phyloP scores from a whole-genome alignment of 108 stramenopile genomes.

The Schizochytrium sp. region DNA sequence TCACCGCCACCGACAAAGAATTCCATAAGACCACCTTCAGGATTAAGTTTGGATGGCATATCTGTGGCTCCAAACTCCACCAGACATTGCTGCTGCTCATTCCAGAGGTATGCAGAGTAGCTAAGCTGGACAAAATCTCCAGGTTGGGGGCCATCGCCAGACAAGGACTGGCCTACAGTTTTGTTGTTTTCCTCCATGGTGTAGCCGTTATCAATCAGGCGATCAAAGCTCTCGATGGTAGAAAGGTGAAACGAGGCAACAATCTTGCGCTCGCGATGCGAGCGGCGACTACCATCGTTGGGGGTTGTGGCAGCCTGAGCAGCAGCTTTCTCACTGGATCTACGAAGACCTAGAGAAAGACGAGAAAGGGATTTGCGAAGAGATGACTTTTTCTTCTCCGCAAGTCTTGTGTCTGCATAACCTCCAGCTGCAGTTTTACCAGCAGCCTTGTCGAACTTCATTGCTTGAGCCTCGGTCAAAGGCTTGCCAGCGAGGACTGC shows the following conservation, averaged over 20 bases:
- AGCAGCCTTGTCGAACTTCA: conserved; percentile 12
- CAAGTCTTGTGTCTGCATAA: conserved; percentile 13
- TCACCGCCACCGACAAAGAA: conserved; percentile 50
- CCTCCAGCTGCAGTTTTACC: neutral
- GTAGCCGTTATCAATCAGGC: conserved; percentile 40
- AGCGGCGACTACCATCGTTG: too few species aligned
- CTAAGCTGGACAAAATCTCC: conserved; percentile 41
- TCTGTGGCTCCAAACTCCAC: conserved; percentile 43
- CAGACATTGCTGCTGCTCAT: neutral
- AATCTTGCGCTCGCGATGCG: neutral
- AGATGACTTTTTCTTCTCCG: neutral
- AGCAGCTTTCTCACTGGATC: neutral
- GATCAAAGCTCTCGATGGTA: conserved; percentile 25
- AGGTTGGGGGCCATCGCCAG: neutral
- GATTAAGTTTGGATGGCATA: neutral
- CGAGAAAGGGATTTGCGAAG: conserved; percentile 1
- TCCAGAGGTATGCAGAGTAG: conserved; percentile 37
- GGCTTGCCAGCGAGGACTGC: conserved; percentile 30
- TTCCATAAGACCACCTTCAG: conserved; percentile 7
- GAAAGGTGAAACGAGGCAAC: neutral
- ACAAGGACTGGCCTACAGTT: neutral
- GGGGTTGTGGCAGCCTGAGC: neutral
- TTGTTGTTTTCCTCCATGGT: conserved; percentile 46
- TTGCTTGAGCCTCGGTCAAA: conserved; percentile 6
- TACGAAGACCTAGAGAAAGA: neutral